Conservation (phyloP, 2,329 filamentous ascomycete genomes). For the Emergomyces orientalis region DNA sequence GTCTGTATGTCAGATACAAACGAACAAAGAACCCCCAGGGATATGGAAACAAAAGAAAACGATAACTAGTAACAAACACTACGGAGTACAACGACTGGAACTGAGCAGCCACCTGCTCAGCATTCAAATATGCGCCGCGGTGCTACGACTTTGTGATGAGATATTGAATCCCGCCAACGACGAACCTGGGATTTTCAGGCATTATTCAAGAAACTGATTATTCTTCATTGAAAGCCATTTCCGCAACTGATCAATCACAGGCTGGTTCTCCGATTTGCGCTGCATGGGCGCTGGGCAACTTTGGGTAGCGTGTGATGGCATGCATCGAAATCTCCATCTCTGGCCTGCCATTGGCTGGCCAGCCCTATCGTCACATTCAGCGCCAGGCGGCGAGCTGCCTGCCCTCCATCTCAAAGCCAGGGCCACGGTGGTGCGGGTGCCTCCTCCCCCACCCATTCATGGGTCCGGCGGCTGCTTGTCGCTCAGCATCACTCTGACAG, state of each 20-base stretch:
- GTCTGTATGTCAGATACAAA: background rate
- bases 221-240: background rate
- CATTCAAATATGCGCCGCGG: background rate
- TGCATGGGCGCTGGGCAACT: background rate
- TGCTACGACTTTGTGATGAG: background rate
- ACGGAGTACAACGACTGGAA: background rate
- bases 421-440: background rate
- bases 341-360: constrained; percentile 12
- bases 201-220: background rate
- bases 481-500: background rate
- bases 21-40: background rate
- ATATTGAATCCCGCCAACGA: background rate
- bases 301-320: constrained; percentile 13
- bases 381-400: background rate
- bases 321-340: constrained; percentile 12
- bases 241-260: constrained; percentile 4
- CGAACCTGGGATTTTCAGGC: background rate
- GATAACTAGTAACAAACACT: background rate
- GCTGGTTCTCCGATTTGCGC: background rate
- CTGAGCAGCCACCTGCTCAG: background rate
- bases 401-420: background rate
- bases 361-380: constrained; percentile 14
- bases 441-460: background rate
- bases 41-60: background rate
- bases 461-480: background rate